phyloP scores from a whole-genome alignment of 2,329 filamentous ascomycete genomes.

The Penicillium hordei region DNA sequence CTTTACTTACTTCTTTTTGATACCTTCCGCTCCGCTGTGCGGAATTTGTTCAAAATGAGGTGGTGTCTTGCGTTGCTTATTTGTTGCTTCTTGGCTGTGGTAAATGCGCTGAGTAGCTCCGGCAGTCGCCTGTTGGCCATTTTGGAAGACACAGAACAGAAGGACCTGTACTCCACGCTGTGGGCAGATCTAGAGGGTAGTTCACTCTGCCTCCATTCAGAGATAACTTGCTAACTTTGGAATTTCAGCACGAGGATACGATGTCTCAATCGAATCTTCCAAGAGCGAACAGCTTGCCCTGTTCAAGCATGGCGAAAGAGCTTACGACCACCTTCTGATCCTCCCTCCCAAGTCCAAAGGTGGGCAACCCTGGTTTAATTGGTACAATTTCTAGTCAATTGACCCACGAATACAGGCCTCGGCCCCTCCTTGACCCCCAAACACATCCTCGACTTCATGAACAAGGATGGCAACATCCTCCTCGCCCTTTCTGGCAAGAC shows the following conservation, averaged over 20 bases:
- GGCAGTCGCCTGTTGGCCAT: constrained; percentile 82
- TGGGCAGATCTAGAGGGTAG: constrained; percentile 51
- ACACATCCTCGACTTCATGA: constrained; percentile 84
- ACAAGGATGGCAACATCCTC: constrained; percentile 87
- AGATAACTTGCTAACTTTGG: constrained; percentile 8
- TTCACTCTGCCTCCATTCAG: background rate
- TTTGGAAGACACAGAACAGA: constrained; percentile 77
- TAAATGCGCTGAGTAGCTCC: constrained; percentile 71
- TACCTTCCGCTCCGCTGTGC: constrained; percentile 33
- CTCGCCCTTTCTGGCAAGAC: constrained; percentile 74
- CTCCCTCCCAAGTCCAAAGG: constrained; percentile 90
- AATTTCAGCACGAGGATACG: constrained; percentile 72
- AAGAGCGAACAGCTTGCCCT: constrained; percentile 75
- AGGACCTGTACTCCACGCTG: constrained; percentile 79
- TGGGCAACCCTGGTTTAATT: constrained; percentile 35
- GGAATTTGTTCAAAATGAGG: constrained; percentile 61
- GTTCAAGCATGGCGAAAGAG: constrained; percentile 81
- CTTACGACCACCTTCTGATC: constrained; percentile 87
- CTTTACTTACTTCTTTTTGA: constrained; percentile 17
- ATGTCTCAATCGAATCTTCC: constrained; percentile 76
- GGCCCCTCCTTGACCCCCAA: constrained; percentile 86
- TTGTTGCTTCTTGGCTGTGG: constrained; percentile 55
- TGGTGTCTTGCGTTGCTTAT: constrained; percentile 70
- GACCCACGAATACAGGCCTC: constrained; percentile 60
- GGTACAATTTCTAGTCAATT: constrained; percentile 22